Evolutionary conservation across 345 rosid species (phyloP), one percentile per base, ranked within the genome.

Genomic region (Pugionium cornutum): DNA sequence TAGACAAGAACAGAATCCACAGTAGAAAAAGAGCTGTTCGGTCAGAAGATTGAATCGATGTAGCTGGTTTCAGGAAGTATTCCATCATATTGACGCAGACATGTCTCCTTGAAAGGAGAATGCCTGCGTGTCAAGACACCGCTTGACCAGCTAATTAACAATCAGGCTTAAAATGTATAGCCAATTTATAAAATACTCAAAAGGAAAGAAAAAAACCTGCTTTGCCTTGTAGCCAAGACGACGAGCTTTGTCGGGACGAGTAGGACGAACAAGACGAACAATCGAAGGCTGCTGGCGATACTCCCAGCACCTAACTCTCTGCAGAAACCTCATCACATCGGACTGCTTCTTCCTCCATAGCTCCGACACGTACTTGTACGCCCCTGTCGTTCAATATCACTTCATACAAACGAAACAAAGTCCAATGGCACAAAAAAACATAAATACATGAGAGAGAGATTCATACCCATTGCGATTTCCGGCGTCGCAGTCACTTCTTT

Each of bases 281-380:
- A 95, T 95, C 1, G 99, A 91, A 42, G 99, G 95, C 63, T 85
- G 95, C 58, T 95, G 99, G 8, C 97, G 84, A 73, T 94, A 94
- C 79, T 91, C 97, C 98, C 98, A 92, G 72, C 98, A 92, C 85
- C 98, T 92, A 45, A 92, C 91, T 83, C 98, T 86, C 18, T 18
- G 18, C 18, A 18, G 18, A 18, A 18, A 18, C 18, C 18, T 18
- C 18, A 18, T 18, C 18, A 18, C 18, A 18, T 18, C 18, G 18
- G 18, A 18, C 18, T 18, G 18, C 18, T 18, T 18, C 18, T 18
- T 18, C 18, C 18, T 18, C 18, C 18, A 18, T 18, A 18, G 18
- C 18, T 18, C 18, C 18, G 18, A 18, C 18, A 18, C 18, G 18
- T 18, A 18, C 18, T 18, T 18, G 18, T 18, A 18, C 18, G 18